These are phyloP conservation scores for Coniosporium tulheliwenetii DNA, from an alignment of 2,329 filamentous ascomycete genomes.

Conservation along the genomic window DNA sequence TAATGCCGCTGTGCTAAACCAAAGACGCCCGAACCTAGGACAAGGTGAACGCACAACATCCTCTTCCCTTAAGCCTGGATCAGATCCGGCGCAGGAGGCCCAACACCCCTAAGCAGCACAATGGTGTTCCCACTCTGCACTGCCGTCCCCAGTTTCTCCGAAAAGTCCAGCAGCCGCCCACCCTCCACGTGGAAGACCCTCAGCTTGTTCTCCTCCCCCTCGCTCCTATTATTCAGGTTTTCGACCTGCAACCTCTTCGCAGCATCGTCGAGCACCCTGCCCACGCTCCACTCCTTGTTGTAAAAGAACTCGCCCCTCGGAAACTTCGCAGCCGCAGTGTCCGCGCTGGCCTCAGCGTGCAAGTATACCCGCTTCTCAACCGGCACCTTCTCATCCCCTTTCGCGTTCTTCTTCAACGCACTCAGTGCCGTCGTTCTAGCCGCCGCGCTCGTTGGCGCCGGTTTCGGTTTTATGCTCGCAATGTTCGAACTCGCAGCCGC, in stretches of 20 bases:
- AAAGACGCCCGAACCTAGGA: background rate
- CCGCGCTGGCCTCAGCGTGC: constrained; percentile 77
- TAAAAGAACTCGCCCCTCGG: constrained; percentile 44
- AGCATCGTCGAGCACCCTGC: constrained; percentile 63
- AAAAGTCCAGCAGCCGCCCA: constrained; percentile 72
- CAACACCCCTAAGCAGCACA: constrained; percentile 73
- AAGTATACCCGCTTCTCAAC: constrained; percentile 79
- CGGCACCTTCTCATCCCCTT: constrained; percentile 72
- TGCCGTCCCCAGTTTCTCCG: constrained; percentile 62
- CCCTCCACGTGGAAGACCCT: constrained; percentile 88
- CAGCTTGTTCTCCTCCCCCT: constrained; percentile 62
- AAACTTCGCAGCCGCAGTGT: constrained; percentile 68
- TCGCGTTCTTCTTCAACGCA: constrained; percentile 69
- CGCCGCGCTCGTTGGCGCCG: constrained; percentile 45
- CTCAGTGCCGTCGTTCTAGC: constrained; percentile 56
- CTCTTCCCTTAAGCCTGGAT: constrained; percentile 23
- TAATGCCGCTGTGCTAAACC: background rate
- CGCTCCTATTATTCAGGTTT: constrained; percentile 69
- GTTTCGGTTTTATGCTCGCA: constrained; percentile 23
- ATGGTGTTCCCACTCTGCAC: constrained; percentile 78
- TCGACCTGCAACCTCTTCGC: constrained; percentile 63
- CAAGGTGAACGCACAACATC: background rate
- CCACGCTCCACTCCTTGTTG: constrained; percentile 68
- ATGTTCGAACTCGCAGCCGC: constrained; percentile 9
- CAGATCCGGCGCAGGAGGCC: constrained; percentile 55